phyloP scores from a whole-genome alignment of 2,329 filamentous ascomycete genomes.

The Pseudopithomyces chartarum region DNA sequence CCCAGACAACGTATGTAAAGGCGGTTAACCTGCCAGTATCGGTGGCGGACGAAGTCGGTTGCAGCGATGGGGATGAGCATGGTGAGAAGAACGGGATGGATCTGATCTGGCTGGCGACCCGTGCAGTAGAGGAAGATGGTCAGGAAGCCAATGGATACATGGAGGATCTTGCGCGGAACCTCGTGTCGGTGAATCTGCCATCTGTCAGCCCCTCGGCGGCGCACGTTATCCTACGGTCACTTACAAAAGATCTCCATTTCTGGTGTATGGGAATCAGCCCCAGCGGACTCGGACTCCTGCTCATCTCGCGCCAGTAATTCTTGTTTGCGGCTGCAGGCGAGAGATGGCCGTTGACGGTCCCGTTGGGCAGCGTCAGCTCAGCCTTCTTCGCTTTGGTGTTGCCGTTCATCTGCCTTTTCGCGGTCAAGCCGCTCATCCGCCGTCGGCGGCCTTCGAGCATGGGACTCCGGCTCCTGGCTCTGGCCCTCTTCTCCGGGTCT shows the following conservation, averaged over 20 bases:
- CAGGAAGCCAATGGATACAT: conserved; percentile 96
- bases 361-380: conserved; percentile 48
- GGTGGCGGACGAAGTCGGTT: conserved; percentile 82
- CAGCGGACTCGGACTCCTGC: conserved; percentile 87
- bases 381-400: conserved; percentile 37
- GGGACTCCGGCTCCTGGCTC: conserved; percentile 74
- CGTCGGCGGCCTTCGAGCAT: conserved; percentile 50
- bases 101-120: conserved; percentile 75
- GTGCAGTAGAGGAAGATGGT: conserved; percentile 83
- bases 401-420: conserved; percentile 47
- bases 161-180: conserved; percentile 88
- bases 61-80: conserved; percentile 83
- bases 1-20: conserved; percentile 85
- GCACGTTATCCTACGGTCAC: conserved; percentile 20
- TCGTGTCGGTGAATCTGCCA: conserved; percentile 82
- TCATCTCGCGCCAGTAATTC: conserved; percentile 85
- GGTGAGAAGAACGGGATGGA: conserved; percentile 82
- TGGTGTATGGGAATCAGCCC: conserved; percentile 94
- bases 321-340: conserved; percentile 67
- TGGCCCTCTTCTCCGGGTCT: conserved; percentile 62
- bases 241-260: conserved; percentile 84
- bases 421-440: conserved; percentile 60
- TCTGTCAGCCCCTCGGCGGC: conserved; percentile 20
- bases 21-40: conserved; percentile 79
- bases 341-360: conserved; percentile 68